Conservation (phyloP, 148 eudicot species). For the Spergularia bocconei region DNA sequence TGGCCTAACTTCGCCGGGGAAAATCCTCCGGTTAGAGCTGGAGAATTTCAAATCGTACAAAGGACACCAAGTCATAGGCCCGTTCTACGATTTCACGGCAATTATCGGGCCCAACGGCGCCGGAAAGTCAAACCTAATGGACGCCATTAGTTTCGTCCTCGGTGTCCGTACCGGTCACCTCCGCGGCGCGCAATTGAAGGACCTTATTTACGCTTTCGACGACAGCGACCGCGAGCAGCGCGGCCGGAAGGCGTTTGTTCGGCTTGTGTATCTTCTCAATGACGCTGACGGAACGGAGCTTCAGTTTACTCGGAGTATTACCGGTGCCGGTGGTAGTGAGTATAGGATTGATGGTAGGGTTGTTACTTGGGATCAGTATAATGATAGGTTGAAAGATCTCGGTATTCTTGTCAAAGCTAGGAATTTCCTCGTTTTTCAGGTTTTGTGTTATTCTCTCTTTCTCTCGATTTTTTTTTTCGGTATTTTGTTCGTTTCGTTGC, state of each 20-base stretch:
- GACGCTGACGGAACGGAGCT: slow-evolving; percentile 37
- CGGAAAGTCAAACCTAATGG: slow-evolving; percentile 97
- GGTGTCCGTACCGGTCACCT: slow-evolving; percentile 87
- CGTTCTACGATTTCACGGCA: slow-evolving; percentile 90
- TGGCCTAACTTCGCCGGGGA: slow-evolving; percentile 47
- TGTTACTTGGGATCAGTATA: slow-evolving; percentile 85
- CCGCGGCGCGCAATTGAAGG: slow-evolving; percentile 83
- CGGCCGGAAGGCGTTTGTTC: slow-evolving; percentile 69
- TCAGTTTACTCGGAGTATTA: slow-evolving; percentile 61
- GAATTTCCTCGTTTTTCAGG: slow-evolving; percentile 98
- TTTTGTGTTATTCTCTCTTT: slow-evolving; percentile 4
- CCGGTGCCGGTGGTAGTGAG: slow-evolving; percentile 83
- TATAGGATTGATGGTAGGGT: slow-evolving; percentile 66
- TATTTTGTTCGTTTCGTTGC: background rate
- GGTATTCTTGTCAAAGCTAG: slow-evolving; percentile 93
- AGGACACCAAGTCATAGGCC: slow-evolving; percentile 77
- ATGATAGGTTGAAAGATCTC: slow-evolving; percentile 52
- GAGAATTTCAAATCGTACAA: slow-evolving; percentile 97
- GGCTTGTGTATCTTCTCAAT: slow-evolving; percentile 56
- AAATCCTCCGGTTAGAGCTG: slow-evolving; percentile 75
- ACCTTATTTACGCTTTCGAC: slow-evolving; percentile 72
- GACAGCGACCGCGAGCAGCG: slow-evolving; percentile 71
- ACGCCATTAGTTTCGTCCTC: slow-evolving; percentile 94
- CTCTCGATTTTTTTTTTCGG: background rate
- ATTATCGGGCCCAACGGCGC: slow-evolving; percentile 97